Evolutionary conservation across 2,329 filamentous ascomycete species (phyloP), one percentile per base, ranked within the genome.

Genomic region (Elsinoe ampelina): DNA sequence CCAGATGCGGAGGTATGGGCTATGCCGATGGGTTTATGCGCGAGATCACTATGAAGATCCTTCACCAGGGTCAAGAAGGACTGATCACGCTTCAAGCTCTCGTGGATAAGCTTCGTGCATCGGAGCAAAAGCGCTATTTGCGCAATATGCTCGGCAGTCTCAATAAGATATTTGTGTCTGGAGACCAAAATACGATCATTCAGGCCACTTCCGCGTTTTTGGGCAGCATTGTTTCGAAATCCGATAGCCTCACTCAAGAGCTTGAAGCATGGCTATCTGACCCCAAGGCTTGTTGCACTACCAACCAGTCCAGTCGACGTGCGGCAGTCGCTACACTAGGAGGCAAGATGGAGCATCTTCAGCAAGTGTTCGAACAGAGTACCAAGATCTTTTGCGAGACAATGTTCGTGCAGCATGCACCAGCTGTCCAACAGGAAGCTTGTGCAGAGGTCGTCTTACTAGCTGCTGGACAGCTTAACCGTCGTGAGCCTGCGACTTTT

Each of bases 371-470:
- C 57, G 82, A 90, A 64, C 88, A 83, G 65, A 81, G 78, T 50
- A 73, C 95, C 50, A 75, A 75, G 38, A 81, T 86, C 50, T 95
- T 97, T 68, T 88, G 89, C 1, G 91, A 96, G 64, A 82, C 86
- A 51, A 75, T 97, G 10, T 95, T 90, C 65, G 89, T 97, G 63
- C 87, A 83, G 58, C 90, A 97, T 70, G 82, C 86, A 0, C 85
- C 91, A 4, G 81, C 87, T n/a, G 67, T 93, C 38, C 87, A 91
- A 65, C 93, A 98, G 77, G 89, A 97, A 79, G 89, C 84, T 22
- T 86, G 91, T 66, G 81, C 87, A 1, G 89, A 97, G 70, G 78
- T 87, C 5, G 73, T 96, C 2, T 80, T 95, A 0, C 75, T 97
- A 2, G 77, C 81, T 45, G 85, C 88, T 11, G 89, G 90, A 8